phyloP scores from a whole-genome alignment of 2,329 filamentous ascomycete genomes.

The Fusarium oligoseptatum region DNA sequence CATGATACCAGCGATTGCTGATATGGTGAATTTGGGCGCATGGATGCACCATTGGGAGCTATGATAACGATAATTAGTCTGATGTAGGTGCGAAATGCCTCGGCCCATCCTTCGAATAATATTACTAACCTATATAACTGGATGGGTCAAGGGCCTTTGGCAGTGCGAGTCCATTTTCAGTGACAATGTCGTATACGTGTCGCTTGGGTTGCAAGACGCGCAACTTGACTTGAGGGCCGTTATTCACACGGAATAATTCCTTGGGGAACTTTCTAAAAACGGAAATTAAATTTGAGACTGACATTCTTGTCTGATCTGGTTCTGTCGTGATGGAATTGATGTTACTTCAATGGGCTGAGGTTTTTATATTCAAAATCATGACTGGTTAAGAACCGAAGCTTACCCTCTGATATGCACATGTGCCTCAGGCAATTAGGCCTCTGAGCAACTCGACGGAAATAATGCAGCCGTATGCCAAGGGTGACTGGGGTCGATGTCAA shows the following conservation, averaged over 20 bases:
- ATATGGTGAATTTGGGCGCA: conserved; percentile 36
- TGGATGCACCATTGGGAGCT: conserved; percentile 43
- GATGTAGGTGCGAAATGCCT: neutral
- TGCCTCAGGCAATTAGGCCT: neutral
- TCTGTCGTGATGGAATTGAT: neutral
- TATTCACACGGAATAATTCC: conserved; percentile 18
- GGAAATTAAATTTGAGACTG: neutral
- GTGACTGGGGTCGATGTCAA: too few relatives aligned
- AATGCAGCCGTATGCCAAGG: too few relatives aligned
- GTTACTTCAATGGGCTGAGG: neutral
- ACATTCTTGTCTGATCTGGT: neutral
- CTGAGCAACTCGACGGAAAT: too few relatives aligned
- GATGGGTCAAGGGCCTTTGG: conserved; percentile 11
- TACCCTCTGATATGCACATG: neutral
- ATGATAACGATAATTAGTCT: neutral
- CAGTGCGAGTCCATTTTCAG: conserved; percentile 6
- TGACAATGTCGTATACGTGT: conserved; percentile 10
- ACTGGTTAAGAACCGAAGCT: neutral
- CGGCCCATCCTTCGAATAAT: neutral
- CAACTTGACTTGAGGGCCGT: neutral
- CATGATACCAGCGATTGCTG: conserved; percentile 33
- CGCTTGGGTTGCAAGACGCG: neutral
- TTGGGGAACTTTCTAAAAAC: neutral
- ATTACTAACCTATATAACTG: conserved; percentile 6
- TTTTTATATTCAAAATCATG: neutral